A percentile compares a stretch with the other conserved stretches of the same genome.
Conservation (phyloP, 2,329 filamentous ascomycete species). For the Colletotrichum falcatum region DNA sequence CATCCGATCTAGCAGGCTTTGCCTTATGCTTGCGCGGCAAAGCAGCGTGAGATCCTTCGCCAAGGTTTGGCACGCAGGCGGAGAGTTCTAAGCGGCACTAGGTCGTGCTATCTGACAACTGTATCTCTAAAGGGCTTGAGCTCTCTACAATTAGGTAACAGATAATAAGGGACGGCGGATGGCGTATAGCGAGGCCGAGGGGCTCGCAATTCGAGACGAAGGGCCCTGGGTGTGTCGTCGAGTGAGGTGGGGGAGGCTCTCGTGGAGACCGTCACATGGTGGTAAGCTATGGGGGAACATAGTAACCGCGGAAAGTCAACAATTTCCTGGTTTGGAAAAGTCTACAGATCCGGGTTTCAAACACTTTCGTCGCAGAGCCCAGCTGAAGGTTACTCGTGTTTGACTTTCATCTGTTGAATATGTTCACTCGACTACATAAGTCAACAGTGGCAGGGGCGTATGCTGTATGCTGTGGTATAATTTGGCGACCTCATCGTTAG, state of each 20-base stretch:
- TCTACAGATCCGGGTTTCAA: constrained; percentile 19
- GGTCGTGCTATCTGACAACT: background rate
- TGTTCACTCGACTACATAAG: background rate
- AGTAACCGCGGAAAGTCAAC: background rate
- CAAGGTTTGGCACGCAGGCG: background rate
- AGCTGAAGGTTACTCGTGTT: background rate
- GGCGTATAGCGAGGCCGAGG: no score
- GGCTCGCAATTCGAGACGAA: background rate
- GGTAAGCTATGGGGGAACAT: background rate
- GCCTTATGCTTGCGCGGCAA: background rate
- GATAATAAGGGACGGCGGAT: background rate
- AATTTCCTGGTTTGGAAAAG: background rate
- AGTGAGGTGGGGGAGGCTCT: background rate
- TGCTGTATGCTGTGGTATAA: background rate
- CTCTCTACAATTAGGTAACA: background rate
- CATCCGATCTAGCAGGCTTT: background rate
- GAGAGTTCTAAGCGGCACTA: background rate
- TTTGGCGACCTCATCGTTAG: background rate
- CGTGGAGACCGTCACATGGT: background rate
- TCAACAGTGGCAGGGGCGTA: background rate
- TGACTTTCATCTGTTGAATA: background rate
- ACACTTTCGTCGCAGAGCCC: background rate
- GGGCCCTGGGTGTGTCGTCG: background rate
- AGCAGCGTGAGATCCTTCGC: background rate
- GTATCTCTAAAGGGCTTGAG: background rate